These are phyloP conservation scores for Taphrina confusa DNA, from an alignment of 1,139 yeast genomes.

Conservation along the genomic window DNA sequence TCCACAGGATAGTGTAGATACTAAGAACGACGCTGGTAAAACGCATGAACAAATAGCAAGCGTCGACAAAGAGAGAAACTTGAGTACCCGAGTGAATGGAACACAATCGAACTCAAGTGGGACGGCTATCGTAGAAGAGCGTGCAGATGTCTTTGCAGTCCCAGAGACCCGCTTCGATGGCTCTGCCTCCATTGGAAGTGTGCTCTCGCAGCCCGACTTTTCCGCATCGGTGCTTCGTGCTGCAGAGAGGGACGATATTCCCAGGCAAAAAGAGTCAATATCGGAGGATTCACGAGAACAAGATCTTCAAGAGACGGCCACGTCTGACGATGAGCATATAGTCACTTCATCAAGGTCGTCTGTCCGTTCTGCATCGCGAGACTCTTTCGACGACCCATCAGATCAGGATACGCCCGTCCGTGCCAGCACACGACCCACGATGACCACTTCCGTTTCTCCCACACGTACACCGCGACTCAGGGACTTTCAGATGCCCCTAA, in stretches of 20 bases:
- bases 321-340: background rate
- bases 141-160: background rate
- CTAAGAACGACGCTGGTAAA: background rate
- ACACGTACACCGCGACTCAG: conserved; percentile 27
- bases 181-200: conserved; percentile 14
- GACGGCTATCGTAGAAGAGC: background rate
- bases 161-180: conserved; percentile 8
- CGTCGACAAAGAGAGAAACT: background rate
- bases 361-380: background rate
- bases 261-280: background rate
- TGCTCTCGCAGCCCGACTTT: conserved; percentile 28
- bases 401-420: conserved; percentile 11
- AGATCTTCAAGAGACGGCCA: too few species aligned
- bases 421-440: background rate
- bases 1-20: background rate
- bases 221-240: conserved; percentile 21
- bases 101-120: background rate
- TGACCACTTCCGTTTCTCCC: conserved; percentile 5
- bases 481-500: conserved; percentile 24
- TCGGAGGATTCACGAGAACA: background rate
- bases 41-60: background rate
- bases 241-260: background rate
- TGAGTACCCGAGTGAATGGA: background rate
- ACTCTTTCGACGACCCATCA: conserved; percentile 2
- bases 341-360: conserved; percentile 1